phyloP scores from a whole-genome alignment of 352 stramenopile genomes.

The Phytophthora idaei region DNA sequence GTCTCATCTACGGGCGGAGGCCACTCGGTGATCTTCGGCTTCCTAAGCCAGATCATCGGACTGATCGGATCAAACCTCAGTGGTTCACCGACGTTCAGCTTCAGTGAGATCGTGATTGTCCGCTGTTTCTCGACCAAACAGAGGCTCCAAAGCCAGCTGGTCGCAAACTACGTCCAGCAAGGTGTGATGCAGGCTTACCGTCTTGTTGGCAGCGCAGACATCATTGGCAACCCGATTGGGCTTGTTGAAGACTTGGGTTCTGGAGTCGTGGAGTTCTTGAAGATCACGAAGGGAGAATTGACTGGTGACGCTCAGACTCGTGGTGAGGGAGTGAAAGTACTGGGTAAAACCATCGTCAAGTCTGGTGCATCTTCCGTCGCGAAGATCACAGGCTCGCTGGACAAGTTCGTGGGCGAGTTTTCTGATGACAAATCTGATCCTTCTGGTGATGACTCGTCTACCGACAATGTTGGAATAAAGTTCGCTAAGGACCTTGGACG shows the following conservation, averaged over 20 bases:
- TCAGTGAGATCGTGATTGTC: slow-evolving; percentile 85
- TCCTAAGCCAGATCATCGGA: slow-evolving; percentile 81
- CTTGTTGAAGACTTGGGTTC: slow-evolving; percentile 86
- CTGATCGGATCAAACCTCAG: slow-evolving; percentile 87
- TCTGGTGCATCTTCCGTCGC: slow-evolving; percentile 74
- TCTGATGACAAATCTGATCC: slow-evolving; percentile 46
- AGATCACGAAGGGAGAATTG: slow-evolving; percentile 89
- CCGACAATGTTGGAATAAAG: slow-evolving; percentile 70
- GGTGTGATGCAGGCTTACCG: slow-evolving; percentile 86
- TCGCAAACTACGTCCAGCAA: slow-evolving; percentile 86
- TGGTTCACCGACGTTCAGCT: slow-evolving; percentile 82
- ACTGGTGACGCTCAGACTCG: slow-evolving; percentile 82
- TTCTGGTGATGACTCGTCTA: slow-evolving; percentile 31
- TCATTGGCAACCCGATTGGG: slow-evolving; percentile 89
- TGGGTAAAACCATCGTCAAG: slow-evolving; percentile 87
- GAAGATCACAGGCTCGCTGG: slow-evolving; percentile 87
- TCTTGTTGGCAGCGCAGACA: slow-evolving; percentile 82
- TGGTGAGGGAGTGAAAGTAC: slow-evolving; percentile 85
- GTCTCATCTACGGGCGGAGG: slow-evolving; percentile 61
- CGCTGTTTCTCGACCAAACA: slow-evolving; percentile 87
- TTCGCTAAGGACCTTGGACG: slow-evolving; percentile 88
- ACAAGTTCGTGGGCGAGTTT: slow-evolving; percentile 87
- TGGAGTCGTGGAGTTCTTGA: slow-evolving; percentile 87
- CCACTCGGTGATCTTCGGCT: slow-evolving; percentile 80
- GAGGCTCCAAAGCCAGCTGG: slow-evolving; percentile 74